Conservation (phyloP, 345 rosid species). For the Anastatica hierochuntica region DNA sequence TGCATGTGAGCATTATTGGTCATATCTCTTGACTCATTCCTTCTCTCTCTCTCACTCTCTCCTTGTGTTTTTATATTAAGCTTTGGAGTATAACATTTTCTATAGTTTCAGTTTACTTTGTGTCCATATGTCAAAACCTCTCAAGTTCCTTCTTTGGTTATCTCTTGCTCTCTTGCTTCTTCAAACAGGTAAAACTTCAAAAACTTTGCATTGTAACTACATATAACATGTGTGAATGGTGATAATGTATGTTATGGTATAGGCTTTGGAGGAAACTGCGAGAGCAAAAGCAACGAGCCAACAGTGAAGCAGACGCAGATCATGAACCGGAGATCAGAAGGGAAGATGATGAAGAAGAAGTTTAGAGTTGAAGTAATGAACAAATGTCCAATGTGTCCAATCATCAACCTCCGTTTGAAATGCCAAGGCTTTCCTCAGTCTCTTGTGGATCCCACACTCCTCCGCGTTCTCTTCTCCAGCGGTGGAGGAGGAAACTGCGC, state of each 20-base stretch:
- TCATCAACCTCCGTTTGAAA: constrained; percentile 25
- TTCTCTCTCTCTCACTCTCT: not conserved
- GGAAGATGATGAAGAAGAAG: constrained; percentile 15
- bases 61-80: not conserved
- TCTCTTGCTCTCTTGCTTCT: constrained; percentile 5
- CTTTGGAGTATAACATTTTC: not conserved
- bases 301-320: constrained; percentile 19
- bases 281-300: constrained; percentile 18
- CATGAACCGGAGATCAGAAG: constrained; percentile 7
- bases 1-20: constrained; percentile 19
- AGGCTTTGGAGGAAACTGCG: constrained; percentile 22
- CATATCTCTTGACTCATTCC: not conserved
- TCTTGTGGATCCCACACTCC: constrained; percentile 22
- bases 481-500: constrained; percentile 23
- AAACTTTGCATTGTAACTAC: not conserved
- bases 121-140: not conserved
- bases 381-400: constrained; percentile 26
- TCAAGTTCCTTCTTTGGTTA: constrained; percentile 17
- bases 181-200: not conserved
- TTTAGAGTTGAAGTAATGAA: constrained; percentile 22
- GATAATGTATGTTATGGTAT: not conserved
- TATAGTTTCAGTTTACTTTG: not conserved
- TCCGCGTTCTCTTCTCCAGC: constrained; percentile 24
- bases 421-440: constrained; percentile 29
- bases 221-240: constrained; percentile 1